phyloP scores from a whole-genome alignment of 2,329 filamentous ascomycete genomes.

The Dactylellina sp. region DNA sequence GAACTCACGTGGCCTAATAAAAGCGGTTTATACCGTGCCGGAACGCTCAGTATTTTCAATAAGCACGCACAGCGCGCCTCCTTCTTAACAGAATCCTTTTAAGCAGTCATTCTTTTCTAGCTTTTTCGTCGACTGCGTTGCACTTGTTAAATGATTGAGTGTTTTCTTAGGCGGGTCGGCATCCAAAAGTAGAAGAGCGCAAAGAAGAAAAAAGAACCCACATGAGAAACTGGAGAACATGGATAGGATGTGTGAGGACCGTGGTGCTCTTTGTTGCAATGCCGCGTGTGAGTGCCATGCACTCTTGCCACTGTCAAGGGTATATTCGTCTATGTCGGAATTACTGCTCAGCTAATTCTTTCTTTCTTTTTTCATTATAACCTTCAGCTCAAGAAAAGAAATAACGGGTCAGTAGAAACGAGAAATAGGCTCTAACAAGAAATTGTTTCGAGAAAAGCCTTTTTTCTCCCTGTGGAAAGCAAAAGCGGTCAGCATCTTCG shows the following conservation, averaged over 20 bases:
- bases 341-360: slow-evolving; percentile 22
- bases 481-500: slow-evolving; percentile 1
- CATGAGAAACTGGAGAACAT: slow-evolving; percentile 52
- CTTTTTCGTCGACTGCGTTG: slow-evolving; percentile 4
- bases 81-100: slow-evolving; percentile 24
- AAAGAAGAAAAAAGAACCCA: slow-evolving; percentile 32
- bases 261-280: slow-evolving; percentile 48
- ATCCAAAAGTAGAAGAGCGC: neutral
- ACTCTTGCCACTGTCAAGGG: slow-evolving; percentile 37
- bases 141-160: too few relatives aligned
- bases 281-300: slow-evolving; percentile 49
- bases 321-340: slow-evolving; percentile 41
- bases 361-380: neutral
- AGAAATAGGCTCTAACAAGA: slow-evolving; percentile 43
- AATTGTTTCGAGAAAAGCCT: slow-evolving; percentile 26
- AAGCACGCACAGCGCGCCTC: slow-evolving; percentile 28
- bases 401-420: slow-evolving; percentile 33
- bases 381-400: slow-evolving; percentile 29
- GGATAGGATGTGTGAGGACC: slow-evolving; percentile 36
- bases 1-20: slow-evolving; percentile 54
- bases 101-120: slow-evolving; percentile 6
- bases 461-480: neutral
- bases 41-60: slow-evolving; percentile 51
- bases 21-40: slow-evolving; percentile 44
- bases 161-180: too few relatives aligned